phyloP scores from a whole-genome alignment of 2,329 filamentous ascomycete species.

The Pyrenophora teres region DNA sequence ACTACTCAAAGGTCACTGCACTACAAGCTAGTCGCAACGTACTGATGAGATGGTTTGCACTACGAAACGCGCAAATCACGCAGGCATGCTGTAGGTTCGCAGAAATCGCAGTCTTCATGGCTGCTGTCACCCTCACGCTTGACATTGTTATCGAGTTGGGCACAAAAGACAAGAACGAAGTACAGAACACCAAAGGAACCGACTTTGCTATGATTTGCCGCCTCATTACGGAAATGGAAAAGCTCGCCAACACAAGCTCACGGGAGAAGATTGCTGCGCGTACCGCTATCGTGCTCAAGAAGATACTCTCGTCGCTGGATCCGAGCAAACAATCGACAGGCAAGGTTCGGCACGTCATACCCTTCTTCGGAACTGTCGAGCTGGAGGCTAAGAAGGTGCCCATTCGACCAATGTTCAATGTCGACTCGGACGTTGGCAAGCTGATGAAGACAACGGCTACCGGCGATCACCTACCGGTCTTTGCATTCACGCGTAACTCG shows the following conservation, averaged over 20 bases:
- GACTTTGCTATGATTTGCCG: constrained; percentile 46
- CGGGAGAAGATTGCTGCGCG: constrained; percentile 43
- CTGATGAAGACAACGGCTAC: constrained; percentile 31
- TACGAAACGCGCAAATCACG: constrained; percentile 42
- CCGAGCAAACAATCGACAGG: constrained; percentile 29
- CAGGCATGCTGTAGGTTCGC: constrained; percentile 43
- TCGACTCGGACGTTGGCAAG: constrained; percentile 37
- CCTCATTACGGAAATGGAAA: constrained; percentile 44
- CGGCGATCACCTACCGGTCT: constrained; percentile 35
- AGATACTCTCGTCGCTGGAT: constrained; percentile 40
- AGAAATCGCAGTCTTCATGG: constrained; percentile 44
- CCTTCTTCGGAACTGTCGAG: constrained; percentile 44
- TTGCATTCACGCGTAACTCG: constrained; percentile 42
- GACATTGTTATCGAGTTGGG: constrained; percentile 45
- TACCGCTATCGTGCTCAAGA: constrained; percentile 42
- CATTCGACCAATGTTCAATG: constrained; percentile 34
- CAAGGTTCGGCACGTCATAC: constrained; percentile 34
- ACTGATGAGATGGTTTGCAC: constrained; percentile 45
- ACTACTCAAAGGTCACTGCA: constrained; percentile 43
- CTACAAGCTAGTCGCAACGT: constrained; percentile 44
- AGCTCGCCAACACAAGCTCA: constrained; percentile 35
- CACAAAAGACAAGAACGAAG: constrained; percentile 40
- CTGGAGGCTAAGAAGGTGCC: constrained; percentile 37
- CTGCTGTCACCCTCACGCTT: constrained; percentile 41
- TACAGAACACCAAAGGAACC: constrained; percentile 40